phyloP scores from a whole-genome alignment of 805 yeast species.

The Torulaspora delbrueckii region DNA sequence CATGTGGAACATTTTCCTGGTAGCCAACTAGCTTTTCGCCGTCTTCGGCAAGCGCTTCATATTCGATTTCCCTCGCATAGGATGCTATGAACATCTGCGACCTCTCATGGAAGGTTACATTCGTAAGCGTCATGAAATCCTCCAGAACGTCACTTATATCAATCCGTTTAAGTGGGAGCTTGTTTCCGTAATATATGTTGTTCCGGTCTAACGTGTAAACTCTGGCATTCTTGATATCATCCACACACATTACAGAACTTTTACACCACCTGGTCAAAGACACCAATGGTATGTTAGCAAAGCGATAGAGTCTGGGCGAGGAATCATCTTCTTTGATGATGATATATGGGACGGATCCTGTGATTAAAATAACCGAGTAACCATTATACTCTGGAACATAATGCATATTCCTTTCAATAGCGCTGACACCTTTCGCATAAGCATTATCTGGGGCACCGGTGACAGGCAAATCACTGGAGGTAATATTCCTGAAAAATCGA shows the following conservation, averaged over 20 bases:
- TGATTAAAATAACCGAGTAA: slow-evolving; percentile 56
- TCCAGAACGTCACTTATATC: slow-evolving; percentile 40
- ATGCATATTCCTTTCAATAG: slow-evolving; percentile 62
- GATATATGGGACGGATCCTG: slow-evolving; percentile 69
- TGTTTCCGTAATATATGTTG: slow-evolving; percentile 50
- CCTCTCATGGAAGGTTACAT: slow-evolving; percentile 63
- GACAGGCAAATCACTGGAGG: slow-evolving; percentile 39
- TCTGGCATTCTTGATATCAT: slow-evolving; percentile 63
- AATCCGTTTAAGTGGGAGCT: slow-evolving; percentile 53
- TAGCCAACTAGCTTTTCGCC: slow-evolving; percentile 59
- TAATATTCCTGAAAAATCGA: slow-evolving; percentile 21
- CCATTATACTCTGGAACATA: slow-evolving; percentile 56
- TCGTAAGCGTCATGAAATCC: slow-evolving; percentile 47
- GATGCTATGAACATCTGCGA: slow-evolving; percentile 61
- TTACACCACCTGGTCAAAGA: slow-evolving; percentile 45
- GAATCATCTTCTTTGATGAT: slow-evolving; percentile 63
- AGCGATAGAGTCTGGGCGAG: slow-evolving; percentile 58
- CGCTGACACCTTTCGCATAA: slow-evolving; percentile 55
- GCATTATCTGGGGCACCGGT: slow-evolving; percentile 83
- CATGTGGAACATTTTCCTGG: slow-evolving; percentile 43
- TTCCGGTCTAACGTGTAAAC: slow-evolving; percentile 37
- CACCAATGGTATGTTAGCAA: slow-evolving; percentile 60
- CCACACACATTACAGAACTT: slow-evolving; percentile 58
- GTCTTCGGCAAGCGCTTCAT: slow-evolving; percentile 68
- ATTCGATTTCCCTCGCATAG: slow-evolving; percentile 54